Evolutionary conservation across 2,329 filamentous ascomycete species (phyloP), one percentile per base, ranked within the genome.

Genomic region (Colletotrichum paranaense): DNA sequence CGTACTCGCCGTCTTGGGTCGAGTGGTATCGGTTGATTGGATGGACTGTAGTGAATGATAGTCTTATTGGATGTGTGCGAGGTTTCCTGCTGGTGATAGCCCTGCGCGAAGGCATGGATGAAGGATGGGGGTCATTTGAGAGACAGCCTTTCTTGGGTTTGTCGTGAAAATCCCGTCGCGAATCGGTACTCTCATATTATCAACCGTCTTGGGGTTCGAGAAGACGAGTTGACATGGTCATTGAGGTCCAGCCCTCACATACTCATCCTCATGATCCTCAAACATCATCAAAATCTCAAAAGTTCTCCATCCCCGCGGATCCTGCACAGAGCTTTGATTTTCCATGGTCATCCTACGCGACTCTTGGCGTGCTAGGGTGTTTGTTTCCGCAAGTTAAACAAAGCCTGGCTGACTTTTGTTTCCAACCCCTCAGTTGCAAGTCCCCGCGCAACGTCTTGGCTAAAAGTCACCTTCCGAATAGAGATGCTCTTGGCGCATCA

Each of bases 361-460:
- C 12, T 8, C 66, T 56, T 68, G 58, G 66, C 66, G 22, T 5
- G 9, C 57, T 14, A 56, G 56, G 42, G 53, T 67, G 5, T 24
- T n/a, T 32, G 38, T 32, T 24, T 6, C 42, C 42, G 62, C 68
- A 26, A 53, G 55, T 16, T 6, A 59, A 42, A 14, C 42, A 28
- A 30, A 24, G 19, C 35, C 26, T 42, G 32, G 32, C 28, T 62
- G 59, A 24, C 46, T 30, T n/a, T 49, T 46, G 35, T 35, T n/a
- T 32, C 60, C 22, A 52, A 28, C 32, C 28, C 55, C 68, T 70
- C 62, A 57, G 35, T 38, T 8, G 9, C 32, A 22, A 42, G 46
- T 72, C 64, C 64, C 68, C 64, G 49, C 68, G 35, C 68, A 42
- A 42, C n/a, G 24, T 62, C 68, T 72, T 68, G 68, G 68, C 68